Percentiles rank a stretch among this genome's conserved stretches.
These are phyloP conservation scores for Melampsora americana DNA, from an alignment of 1,284 basidiomycete genomes.

Conservation along the genomic window DNA sequence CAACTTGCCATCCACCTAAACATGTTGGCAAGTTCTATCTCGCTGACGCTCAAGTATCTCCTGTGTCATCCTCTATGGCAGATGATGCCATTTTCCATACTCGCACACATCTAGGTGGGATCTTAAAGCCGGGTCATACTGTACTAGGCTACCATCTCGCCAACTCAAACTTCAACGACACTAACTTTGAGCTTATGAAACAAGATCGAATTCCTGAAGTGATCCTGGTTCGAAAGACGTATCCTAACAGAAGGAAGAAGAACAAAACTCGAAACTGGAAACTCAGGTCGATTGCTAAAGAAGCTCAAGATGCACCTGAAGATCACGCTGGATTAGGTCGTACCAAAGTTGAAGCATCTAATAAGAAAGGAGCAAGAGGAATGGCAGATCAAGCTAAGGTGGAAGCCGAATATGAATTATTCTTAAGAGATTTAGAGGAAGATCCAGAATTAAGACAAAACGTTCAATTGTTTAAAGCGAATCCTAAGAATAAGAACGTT, in stretches of 20 bases:
- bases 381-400: constrained; percentile 81
- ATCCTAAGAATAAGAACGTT: constrained; percentile 50
- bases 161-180: constrained; percentile 87
- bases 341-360: constrained; percentile 50
- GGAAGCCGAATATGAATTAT: constrained; percentile 93
- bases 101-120: constrained; percentile 88
- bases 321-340: constrained; percentile 63
- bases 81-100: constrained; percentile 87
- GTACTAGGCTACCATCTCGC: constrained; percentile 86
- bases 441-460: constrained; percentile 85
- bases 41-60: constrained; percentile 90
- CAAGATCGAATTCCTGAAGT: constrained; percentile 76
- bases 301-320: constrained; percentile 63
- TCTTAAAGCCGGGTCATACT: constrained; percentile 92
- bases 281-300: constrained; percentile 89
- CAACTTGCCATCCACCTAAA: constrained; percentile 59
- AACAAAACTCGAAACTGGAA: constrained; percentile 79
- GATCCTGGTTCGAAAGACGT: constrained; percentile 90
- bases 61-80: constrained; percentile 69
- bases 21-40: constrained; percentile 62
- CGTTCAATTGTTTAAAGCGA: constrained; percentile 81
- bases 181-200: constrained; percentile 71
- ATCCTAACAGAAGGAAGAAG: constrained; percentile 92
- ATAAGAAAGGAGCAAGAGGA: constrained; percentile 48
- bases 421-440: constrained; percentile 92